phyloP scores from a whole-genome alignment of 768 basidiomycete species.

The Phanerochaete carnosa region DNA sequence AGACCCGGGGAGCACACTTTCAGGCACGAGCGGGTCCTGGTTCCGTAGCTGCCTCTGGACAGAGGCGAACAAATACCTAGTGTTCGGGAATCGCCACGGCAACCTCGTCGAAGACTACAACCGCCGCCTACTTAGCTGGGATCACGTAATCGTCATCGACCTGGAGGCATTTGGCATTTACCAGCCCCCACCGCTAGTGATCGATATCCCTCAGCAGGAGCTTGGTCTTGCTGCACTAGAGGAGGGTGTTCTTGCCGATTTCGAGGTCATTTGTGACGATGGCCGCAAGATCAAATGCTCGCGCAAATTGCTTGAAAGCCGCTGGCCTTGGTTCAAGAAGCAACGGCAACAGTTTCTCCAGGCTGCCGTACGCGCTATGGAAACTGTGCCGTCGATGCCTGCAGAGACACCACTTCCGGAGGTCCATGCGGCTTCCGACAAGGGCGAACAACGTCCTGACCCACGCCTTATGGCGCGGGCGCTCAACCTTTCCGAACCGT shows the following conservation, averaged over 20 bases:
- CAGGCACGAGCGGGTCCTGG: constrained; percentile 76
- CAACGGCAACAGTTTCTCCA: constrained; percentile 59
- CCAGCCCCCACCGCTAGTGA: constrained; percentile 68
- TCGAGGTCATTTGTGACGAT: constrained; percentile 91
- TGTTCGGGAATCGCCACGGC: constrained; percentile 87
- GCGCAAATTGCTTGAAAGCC: constrained; percentile 76
- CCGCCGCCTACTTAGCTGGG: constrained; percentile 85
- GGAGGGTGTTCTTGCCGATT: constrained; percentile 80
- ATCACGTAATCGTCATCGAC: constrained; percentile 87
- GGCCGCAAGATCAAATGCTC: constrained; percentile 81
- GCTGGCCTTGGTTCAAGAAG: constrained; percentile 94
- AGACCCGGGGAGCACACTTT: constrained; percentile 82
- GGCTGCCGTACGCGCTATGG: constrained; percentile 53
- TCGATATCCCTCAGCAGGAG: constrained; percentile 74
- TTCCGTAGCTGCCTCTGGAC: constrained; percentile 89
- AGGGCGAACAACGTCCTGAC: constrained; percentile 57
- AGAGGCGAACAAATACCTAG: constrained; percentile 78
- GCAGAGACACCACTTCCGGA: constrained; percentile 65
- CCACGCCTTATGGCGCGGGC: constrained; percentile 78
- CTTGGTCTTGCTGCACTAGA: constrained; percentile 83
- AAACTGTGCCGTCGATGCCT: constrained; percentile 54
- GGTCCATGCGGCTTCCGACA: constrained; percentile 47
- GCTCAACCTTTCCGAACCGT: constrained; percentile 84
- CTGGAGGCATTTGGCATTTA: constrained; percentile 96
- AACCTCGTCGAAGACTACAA: constrained; percentile 93